Evolutionary conservation across 2,329 filamentous ascomycete genomes (phyloP), one percentile per base, ranked within the genome.

Genomic region (Sporothrix pallida): DNA sequence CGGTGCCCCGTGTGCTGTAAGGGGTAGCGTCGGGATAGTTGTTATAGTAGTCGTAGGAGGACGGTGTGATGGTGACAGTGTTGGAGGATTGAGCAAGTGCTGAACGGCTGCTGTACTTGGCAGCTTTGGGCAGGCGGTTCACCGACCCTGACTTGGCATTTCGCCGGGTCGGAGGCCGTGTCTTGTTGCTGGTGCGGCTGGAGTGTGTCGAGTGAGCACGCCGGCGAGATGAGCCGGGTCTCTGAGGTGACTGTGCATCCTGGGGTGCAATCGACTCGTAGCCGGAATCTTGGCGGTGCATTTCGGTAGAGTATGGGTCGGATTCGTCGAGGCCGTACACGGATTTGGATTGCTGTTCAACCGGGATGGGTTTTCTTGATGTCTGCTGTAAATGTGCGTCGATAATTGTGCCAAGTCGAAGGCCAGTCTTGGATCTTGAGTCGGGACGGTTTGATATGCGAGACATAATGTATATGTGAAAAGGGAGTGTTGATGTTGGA

Each of bases 261-360:
- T 80, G 81, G 1, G 84, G 82, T 9, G 81, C 80, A 63, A 84
- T 83, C 2, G 87, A 89, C 77, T 87, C 87, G 77, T 90, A 89
- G 48, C 88, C 88, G 0, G 88, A 89, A 78, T 90, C 87, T 74
- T 88, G 87, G 15, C 88, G 84, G 69, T 84, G 83, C 82, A 89
- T 88, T 72, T 81, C 82, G 67, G 78, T 77, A 0, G 82, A 79
- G 13, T 79, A 78, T 1, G 82, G 82, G 26, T 37, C 80, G 63
- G 62, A 42, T 12, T 56, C 42, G 23, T n/a, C 52, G 3, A 60
- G 50, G 8, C 56, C 52, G 23, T 69, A 50, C 13, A 73, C 62
- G 9, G 62, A 42, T 20, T 65, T 44, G n/a, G 20, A 58, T 13
- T 50, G 63, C 13, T 71, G 58, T 7, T 63, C 56, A 9, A 58